Evolutionary conservation across 148 eudicot species (phyloP).

Genomic region (Tetragonia tetragonoides): DNA sequence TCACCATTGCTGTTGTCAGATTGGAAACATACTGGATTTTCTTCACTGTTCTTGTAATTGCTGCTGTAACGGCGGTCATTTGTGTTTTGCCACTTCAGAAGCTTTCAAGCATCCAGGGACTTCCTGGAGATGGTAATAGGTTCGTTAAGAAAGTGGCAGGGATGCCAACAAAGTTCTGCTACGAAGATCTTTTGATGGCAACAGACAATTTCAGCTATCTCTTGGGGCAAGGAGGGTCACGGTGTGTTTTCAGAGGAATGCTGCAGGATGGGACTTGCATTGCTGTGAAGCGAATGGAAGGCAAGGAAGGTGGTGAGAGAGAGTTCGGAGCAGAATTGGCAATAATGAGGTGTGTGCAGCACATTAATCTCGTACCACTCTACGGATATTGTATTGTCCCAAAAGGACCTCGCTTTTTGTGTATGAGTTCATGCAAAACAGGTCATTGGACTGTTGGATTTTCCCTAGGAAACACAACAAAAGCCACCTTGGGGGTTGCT

Average conservation of each 20-base stretch:
- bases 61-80: too few relatives aligned
- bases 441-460: slow-evolving; percentile 73
- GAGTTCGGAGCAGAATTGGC: slow-evolving; percentile 43
- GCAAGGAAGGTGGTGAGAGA: slow-evolving; percentile 47
- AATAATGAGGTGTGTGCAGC: too few relatives aligned
- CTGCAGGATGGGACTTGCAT: slow-evolving; percentile 52
- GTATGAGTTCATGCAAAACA: slow-evolving; percentile 60
- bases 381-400: slow-evolving; percentile 52
- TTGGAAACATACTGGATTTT: too few relatives aligned
- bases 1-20: too few relatives aligned
- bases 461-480: slow-evolving; percentile 33
- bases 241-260: slow-evolving; percentile 59
- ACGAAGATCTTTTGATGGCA: slow-evolving; percentile 35
- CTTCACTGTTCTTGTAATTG: too few relatives aligned
- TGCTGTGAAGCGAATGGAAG: slow-evolving; percentile 66
- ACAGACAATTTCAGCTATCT: slow-evolving; percentile 51
- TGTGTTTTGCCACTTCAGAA: too few relatives aligned
- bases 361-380: slow-evolving; percentile 13
- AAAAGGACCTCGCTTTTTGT: slow-evolving; percentile 52
- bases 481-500: slow-evolving; percentile 37
- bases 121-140: too few relatives aligned
- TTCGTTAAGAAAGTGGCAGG: too few relatives aligned
- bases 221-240: slow-evolving; percentile 64
- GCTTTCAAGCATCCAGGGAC: too few relatives aligned
- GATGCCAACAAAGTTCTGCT: too few relatives aligned